Evolutionary conservation across 2,329 filamentous ascomycete genomes (phyloP).

Genomic region (Cladosporium sp.): DNA sequence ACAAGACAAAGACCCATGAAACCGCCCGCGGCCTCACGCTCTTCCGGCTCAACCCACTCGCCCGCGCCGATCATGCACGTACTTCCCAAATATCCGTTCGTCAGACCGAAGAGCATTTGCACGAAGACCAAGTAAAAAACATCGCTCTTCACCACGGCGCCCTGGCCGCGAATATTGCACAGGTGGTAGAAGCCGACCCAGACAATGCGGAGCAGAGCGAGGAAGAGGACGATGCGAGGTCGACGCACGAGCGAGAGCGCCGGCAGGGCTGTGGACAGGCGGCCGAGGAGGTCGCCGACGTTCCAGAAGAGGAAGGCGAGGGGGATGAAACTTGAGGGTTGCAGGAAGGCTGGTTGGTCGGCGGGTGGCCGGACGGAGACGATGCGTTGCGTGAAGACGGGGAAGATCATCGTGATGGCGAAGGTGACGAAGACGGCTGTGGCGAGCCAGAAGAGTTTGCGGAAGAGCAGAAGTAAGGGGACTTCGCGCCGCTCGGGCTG

Average conservation of each 20-base stretch:
- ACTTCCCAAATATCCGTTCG: conserved; percentile 82
- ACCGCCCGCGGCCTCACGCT: conserved; percentile 82
- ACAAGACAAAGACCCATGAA: conserved; percentile 96
- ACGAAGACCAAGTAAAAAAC: conserved; percentile 82
- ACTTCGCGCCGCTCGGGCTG: conserved; percentile 47
- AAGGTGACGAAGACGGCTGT: conserved; percentile 79
- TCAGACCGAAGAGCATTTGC: conserved; percentile 77
- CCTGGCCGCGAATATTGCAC: conserved; percentile 79
- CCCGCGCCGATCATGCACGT: conserved; percentile 88
- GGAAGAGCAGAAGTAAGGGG: conserved; percentile 62
- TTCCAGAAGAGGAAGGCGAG: conserved; percentile 94
- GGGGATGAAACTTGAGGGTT: conserved; percentile 77
- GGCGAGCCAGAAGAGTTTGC: conserved; percentile 75
- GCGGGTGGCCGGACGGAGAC: conserved; percentile 38
- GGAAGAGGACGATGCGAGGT: conserved; percentile 63
- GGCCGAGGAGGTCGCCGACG: conserved; percentile 74
- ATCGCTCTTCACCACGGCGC: conserved; percentile 73
- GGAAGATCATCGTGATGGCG: conserved; percentile 85
- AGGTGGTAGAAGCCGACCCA: conserved; percentile 85
- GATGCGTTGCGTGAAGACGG: conserved; percentile 70
- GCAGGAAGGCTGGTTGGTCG: conserved; percentile 57
- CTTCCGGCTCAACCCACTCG: conserved; percentile 74
- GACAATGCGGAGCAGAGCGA: conserved; percentile 60
- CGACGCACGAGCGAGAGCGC: conserved; percentile 54
- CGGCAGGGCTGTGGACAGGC: conserved; percentile 62